Base-by-base conservation (phyloP, 257 asterid species). In the Nyctanthes arbortristis region DNA sequence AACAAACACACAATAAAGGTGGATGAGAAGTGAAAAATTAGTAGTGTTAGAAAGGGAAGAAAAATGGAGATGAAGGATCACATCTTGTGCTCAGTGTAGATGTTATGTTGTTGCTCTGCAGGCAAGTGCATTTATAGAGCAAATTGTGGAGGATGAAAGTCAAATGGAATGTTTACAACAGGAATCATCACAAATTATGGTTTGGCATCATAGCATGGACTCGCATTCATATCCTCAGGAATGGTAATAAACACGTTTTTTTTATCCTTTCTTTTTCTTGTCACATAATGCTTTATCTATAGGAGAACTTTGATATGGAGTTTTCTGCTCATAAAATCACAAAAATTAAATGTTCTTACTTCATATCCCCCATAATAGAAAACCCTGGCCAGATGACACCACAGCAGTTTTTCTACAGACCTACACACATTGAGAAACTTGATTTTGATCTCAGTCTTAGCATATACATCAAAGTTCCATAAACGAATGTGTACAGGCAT, bases 141-240 rank as follows among this genome's bases (percentile, higher is more conserved):
- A 88, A 70, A 18, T 91, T 55, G 97, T 88, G 82, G 88, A 88
- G 75, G 97, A 88, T 54, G 96, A 91, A 76, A 85, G 94, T 67
- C 92, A 91, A 80, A 88, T 91, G 88, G 96, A 91, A 77, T 83
- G 97, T 75, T 70, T 83, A 14, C 89, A 68, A 79, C 88, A 13
- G 78, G 80, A 35, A 70, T 83, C 71, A 1, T 22, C 58, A 22
- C 29, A 20, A 49, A 49, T 49, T 49, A 71, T 79, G 92, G 90
- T 85, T 55, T 91, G 97, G 97, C 84, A 79, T 65, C 81, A 83
- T 49, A 61, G 75, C 31, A 52, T 58, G 20, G 84, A 68, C 72
- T 59, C 75, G 3, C 29, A 76, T 52, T 62, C 84, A 20, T 70
- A 66, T 28, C 81, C 82, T 39, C 65, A 14, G 43, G 33, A 68